phyloP scores from a whole-genome alignment of 148 eudicot genomes.

The Amaranthus hypochondriacus region DNA sequence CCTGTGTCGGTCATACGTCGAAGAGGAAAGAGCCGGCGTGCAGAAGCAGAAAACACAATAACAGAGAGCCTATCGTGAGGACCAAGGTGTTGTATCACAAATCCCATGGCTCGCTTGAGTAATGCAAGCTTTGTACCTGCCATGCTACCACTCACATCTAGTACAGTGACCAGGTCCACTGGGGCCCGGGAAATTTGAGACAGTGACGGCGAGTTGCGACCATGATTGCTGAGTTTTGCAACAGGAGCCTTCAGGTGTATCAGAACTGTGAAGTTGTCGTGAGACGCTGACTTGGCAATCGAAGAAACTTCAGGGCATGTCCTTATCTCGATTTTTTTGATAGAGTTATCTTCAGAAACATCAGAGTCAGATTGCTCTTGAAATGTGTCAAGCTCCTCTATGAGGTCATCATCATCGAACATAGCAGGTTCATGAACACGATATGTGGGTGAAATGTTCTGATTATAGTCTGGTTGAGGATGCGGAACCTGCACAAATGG shows the following conservation, averaged over 20 bases:
- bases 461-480: constrained; percentile 38
- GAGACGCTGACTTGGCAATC: constrained; percentile 33
- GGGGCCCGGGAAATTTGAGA: constrained; percentile 53
- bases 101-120: constrained; percentile 84
- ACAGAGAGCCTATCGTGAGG: constrained; percentile 75
- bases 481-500: constrained; percentile 39
- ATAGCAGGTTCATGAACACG: constrained; percentile 60
- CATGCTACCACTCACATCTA: constrained; percentile 91
- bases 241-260: constrained; percentile 68
- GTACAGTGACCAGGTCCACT: constrained; percentile 77
- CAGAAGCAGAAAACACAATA: constrained; percentile 72
- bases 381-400: constrained; percentile 31
- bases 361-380: constrained; percentile 18
- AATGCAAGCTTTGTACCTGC: constrained; percentile 84
- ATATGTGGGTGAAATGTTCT: constrained; percentile 31
- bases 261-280: constrained; percentile 48
- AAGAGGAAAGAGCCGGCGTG: constrained; percentile 76
- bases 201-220: constrained; percentile 23
- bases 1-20: constrained; percentile 64
- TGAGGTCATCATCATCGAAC: constrained; percentile 68
- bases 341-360: constrained; percentile 17
- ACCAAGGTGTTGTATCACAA: constrained; percentile 76
- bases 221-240: constrained; percentile 23
- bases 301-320: constrained; percentile 60
- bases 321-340: constrained; percentile 35